Evolutionary conservation across 2,329 filamentous ascomycete species (phyloP), one percentile per base, ranked within the genome.

Genomic region (Cytospora leucostoma): DNA sequence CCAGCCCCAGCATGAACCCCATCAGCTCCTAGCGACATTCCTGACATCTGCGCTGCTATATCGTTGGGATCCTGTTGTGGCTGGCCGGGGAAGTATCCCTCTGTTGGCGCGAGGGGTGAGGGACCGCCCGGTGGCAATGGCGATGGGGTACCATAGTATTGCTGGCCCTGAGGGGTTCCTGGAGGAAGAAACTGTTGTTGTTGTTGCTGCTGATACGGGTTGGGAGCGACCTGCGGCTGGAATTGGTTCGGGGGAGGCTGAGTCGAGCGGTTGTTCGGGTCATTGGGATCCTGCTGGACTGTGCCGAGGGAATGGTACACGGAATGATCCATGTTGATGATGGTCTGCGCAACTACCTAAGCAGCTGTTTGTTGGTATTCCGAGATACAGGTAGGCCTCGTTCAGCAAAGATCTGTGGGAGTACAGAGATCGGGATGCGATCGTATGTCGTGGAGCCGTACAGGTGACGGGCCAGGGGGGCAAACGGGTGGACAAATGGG

Each of bases 1-100:
- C 77, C 77, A 2, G 79, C 79, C 61, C 77, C 77, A 2, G 79
- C 79, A 56, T 84, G 74, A 40, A 80, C 79, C 53, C 81, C 76
- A 50, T 83, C 79, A 50, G 69, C 81, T 38, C 83, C 86, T 68
- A 96, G 79, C 49, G 83, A 88, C 84, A 96, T 85, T 65, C 87
- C 87, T 50, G 88, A 88, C 88, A 96, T 90, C 75, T 96, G 92
- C 61, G 87, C 83, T 54, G 87, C 83, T 65, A 92, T 74, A 17
- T 79, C 80, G 61, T 73, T 77, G 70, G 86, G 82, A 63, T 77
- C 77, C 61, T 74, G 71, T 49, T 74, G 72, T 27, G 74, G 71
- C 66, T 74, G 75, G 19, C 68, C 72, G 59, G 71, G 75, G 38
- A 70, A 71, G 54, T 73, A 70, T 33, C 67, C 70, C 49, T 68